Conservation (phyloP, 441 rosid species). For the Iberis amara region DNA sequence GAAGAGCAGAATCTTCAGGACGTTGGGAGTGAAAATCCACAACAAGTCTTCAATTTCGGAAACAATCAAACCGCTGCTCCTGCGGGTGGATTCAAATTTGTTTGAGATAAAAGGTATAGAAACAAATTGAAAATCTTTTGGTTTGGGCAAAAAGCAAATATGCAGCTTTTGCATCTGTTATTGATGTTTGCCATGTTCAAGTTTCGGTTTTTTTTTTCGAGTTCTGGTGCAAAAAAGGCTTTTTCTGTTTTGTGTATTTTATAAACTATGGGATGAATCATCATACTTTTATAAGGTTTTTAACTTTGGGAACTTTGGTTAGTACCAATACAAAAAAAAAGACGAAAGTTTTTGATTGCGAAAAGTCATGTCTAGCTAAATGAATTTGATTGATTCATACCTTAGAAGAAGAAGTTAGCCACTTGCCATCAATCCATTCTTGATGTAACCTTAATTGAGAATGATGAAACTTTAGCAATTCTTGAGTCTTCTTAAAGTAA, state of each 20-base stretch:
- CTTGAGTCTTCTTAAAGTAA: slow-evolving; percentile 43
- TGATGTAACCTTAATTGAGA: slow-evolving; percentile 61
- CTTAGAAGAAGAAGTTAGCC: slow-evolving; percentile 44
- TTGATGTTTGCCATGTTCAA: slow-evolving; percentile 27
- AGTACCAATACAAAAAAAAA: no score
- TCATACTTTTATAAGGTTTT: no score
- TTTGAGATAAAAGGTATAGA: slow-evolving; percentile 27
- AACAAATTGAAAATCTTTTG: slow-evolving; percentile 2
- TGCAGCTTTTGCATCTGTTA: slow-evolving; percentile 28
- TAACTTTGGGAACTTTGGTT: no score
- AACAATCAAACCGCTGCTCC: slow-evolving; percentile 39
- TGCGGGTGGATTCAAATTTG: slow-evolving; percentile 53
- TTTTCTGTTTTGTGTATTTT: slow-evolving; percentile 3
- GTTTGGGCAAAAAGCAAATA: not conserved
- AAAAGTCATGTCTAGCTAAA: no score
- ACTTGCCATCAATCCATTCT: slow-evolving; percentile 69
- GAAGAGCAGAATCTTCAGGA: slow-evolving; percentile 43
- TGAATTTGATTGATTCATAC: slow-evolving; percentile 26
- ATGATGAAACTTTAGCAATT: slow-evolving; percentile 48
- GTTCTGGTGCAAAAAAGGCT: slow-evolving; percentile 16
- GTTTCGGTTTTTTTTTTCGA: slow-evolving; percentile 30
- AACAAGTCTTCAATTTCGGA: slow-evolving; percentile 43
- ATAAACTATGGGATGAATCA: no score
- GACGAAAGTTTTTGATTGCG: no score
- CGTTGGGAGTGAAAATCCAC: slow-evolving; percentile 30